Percentiles rank a stretch among this genome's conserved stretches.
phyloP scores from a whole-genome alignment of 306 rosid species.

The Luffa acutangula region DNA sequence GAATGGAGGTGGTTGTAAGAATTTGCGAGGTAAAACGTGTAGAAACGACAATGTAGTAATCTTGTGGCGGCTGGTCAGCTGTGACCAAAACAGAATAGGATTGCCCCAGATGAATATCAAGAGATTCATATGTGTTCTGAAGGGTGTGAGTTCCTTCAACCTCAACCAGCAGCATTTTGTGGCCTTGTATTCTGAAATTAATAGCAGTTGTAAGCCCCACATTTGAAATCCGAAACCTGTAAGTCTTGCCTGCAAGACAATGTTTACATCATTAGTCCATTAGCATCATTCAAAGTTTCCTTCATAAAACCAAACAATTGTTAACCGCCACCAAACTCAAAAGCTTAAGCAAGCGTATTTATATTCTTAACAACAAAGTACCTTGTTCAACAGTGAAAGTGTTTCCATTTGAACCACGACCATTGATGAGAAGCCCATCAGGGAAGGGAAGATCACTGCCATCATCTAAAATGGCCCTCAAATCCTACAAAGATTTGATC shows the following conservation, averaged over 20 bases:
- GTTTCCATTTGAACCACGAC: conserved; percentile 45
- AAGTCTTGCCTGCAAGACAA: conserved; percentile 51
- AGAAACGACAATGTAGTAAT: conserved; percentile 61
- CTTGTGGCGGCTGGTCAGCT: conserved; percentile 64
- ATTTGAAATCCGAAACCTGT: conserved; percentile 69
- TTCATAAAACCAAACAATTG: not conserved
- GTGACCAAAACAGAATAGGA: conserved; percentile 64
- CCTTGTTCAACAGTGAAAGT: conserved; percentile 77
- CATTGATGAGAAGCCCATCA: conserved; percentile 76
- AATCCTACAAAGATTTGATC: conserved; percentile 35
- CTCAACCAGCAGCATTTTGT: conserved; percentile 64
- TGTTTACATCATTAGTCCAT: not conserved
- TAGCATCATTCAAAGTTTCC: not conserved
- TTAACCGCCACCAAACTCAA: not conserved
- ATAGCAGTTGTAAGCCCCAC: conserved; percentile 70
- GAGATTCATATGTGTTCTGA: conserved; percentile 65
- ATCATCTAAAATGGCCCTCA: conserved; percentile 63
- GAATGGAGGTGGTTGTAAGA: conserved; percentile 41
- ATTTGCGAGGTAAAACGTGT: conserved; percentile 59
- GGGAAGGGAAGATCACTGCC: conserved; percentile 79
- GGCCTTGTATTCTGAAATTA: conserved; percentile 82
- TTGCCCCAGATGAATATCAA: conserved; percentile 83
- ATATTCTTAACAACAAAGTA: not conserved
- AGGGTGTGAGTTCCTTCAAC: conserved; percentile 85
- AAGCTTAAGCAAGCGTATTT: not conserved